A percentile compares a stretch with the other conserved stretches of the same genome.
Evolutionary conservation across 2,329 filamentous ascomycete genomes (phyloP).

Genomic region (Aspergillus brasiliensis): DNA sequence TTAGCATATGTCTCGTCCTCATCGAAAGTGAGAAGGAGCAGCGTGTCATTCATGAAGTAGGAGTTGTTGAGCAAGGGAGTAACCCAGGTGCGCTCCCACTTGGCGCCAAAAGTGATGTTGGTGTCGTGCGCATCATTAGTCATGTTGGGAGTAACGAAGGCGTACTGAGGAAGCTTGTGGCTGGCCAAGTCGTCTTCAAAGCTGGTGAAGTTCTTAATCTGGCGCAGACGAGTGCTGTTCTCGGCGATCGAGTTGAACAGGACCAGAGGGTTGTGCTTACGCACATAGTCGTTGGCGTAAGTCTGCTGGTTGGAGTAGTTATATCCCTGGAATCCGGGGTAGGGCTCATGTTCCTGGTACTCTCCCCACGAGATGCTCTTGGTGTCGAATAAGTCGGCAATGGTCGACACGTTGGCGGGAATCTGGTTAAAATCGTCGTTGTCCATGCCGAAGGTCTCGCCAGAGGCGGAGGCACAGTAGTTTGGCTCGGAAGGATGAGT

Average conservation of each 20-base stretch:
- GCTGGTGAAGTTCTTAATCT: slow-evolving; percentile 72
- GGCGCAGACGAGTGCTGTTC: slow-evolving; percentile 60
- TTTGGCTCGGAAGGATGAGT: slow-evolving; percentile 78
- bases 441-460: slow-evolving; percentile 72
- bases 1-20: slow-evolving; percentile 71
- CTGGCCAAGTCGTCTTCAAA: slow-evolving; percentile 69
- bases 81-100: slow-evolving; percentile 69
- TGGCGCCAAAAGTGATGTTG: slow-evolving; percentile 67
- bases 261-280: slow-evolving; percentile 74
- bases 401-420: slow-evolving; percentile 64
- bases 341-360: slow-evolving; percentile 80
- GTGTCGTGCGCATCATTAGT: slow-evolving; percentile 75
- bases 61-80: slow-evolving; percentile 68
- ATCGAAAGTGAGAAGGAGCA: slow-evolving; percentile 77
- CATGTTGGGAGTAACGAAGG: slow-evolving; percentile 55
- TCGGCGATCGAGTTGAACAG: slow-evolving; percentile 67
- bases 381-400: slow-evolving; percentile 68
- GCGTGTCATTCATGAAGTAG: slow-evolving; percentile 73
- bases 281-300: slow-evolving; percentile 73
- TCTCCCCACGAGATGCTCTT: slow-evolving; percentile 67
- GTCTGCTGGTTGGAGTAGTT: slow-evolving; percentile 60
- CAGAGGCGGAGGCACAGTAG: slow-evolving; percentile 68
- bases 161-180: slow-evolving; percentile 69
- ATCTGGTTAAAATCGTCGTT: slow-evolving; percentile 66
- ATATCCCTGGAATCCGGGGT: slow-evolving; percentile 69